These are phyloP conservation scores for Thraustochytrium sp. DNA, from an alignment of 352 stramenopile genomes.

Conservation along the genomic window DNA sequence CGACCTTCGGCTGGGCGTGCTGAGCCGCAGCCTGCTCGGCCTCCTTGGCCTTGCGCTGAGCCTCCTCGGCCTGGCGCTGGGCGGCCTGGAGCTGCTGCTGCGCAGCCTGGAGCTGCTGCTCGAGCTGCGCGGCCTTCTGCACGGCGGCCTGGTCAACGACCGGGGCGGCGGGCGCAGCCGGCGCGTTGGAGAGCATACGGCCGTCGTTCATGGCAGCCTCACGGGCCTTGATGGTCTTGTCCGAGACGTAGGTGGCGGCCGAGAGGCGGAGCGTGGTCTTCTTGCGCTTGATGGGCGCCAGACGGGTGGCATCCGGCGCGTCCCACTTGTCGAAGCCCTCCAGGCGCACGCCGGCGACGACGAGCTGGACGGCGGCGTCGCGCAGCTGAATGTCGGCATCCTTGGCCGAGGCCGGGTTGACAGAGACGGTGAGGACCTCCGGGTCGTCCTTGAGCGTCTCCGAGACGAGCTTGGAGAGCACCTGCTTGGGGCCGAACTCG, in stretches of 20 bases:
- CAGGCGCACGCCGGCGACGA: constrained; percentile 5
- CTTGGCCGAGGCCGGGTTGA: constrained; percentile 16
- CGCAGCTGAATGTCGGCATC: constrained; percentile 9
- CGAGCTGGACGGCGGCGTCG: constrained; percentile 23
- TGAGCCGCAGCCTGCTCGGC: not conserved
- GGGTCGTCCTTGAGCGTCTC: constrained; percentile 22
- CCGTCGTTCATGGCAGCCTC: constrained; percentile 28
- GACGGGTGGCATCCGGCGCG: not conserved
- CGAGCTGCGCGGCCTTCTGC: not conserved
- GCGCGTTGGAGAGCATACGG: not conserved
- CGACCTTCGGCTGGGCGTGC: not conserved
- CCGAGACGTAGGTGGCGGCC: constrained; percentile 24
- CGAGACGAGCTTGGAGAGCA: constrained; percentile 23
- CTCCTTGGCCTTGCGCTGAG: not conserved
- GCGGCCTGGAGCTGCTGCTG: not conserved
- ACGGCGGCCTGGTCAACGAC: not conserved
- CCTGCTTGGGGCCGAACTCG: constrained; percentile 28
- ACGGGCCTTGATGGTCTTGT: constrained; percentile 31
- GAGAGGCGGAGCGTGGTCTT: not conserved
- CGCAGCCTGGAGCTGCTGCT: constrained; percentile 21
- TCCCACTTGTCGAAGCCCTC: constrained; percentile 33
- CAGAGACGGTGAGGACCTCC: constrained; percentile 2
- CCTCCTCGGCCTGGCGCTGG: not conserved
- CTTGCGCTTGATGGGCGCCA: constrained; percentile 24
- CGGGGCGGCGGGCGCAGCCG: not conserved